Conservation (phyloP, 805 yeast genomes). For the Limtongia smithiae region DNA sequence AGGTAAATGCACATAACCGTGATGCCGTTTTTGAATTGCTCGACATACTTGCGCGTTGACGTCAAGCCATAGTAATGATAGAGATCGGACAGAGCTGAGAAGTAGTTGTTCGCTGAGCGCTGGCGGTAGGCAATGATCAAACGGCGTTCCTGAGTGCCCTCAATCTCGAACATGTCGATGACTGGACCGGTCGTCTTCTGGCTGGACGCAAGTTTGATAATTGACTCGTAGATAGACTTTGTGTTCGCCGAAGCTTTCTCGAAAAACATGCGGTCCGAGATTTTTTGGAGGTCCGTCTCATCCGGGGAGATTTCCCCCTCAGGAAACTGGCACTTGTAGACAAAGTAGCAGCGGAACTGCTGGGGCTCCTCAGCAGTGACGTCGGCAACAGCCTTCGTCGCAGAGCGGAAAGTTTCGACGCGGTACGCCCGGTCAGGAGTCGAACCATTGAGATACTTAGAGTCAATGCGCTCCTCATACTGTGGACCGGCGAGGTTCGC, state of each 20-base stretch:
- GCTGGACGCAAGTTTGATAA: constrained; percentile 59
- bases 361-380: constrained; percentile 42
- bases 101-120: constrained; percentile 79
- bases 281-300: constrained; percentile 55
- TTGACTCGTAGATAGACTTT: constrained; percentile 66
- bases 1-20: constrained; percentile 85
- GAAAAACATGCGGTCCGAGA: constrained; percentile 76
- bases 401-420: constrained; percentile 75
- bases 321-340: constrained; percentile 66
- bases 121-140: constrained; percentile 85
- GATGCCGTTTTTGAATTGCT: constrained; percentile 85
- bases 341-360: constrained; percentile 69
- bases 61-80: constrained; percentile 84
- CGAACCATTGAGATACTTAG: constrained; percentile 54
- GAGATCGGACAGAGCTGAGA: constrained; percentile 78
- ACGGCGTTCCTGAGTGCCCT: constrained; percentile 77
- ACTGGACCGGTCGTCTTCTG: constrained; percentile 67
- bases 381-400: constrained; percentile 45
- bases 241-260: constrained; percentile 78
- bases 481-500: constrained; percentile 40
- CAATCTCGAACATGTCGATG: constrained; percentile 77
- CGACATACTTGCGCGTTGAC: constrained; percentile 86
- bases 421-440: constrained; percentile 50
- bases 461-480: constrained; percentile 58
- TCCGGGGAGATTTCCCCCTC: constrained; percentile 35